Evolutionary conservation across 2,329 filamentous ascomycete genomes (phyloP), one percentile per base, ranked within the genome.

Genomic region (Arthrinium phaeospermum): DNA sequence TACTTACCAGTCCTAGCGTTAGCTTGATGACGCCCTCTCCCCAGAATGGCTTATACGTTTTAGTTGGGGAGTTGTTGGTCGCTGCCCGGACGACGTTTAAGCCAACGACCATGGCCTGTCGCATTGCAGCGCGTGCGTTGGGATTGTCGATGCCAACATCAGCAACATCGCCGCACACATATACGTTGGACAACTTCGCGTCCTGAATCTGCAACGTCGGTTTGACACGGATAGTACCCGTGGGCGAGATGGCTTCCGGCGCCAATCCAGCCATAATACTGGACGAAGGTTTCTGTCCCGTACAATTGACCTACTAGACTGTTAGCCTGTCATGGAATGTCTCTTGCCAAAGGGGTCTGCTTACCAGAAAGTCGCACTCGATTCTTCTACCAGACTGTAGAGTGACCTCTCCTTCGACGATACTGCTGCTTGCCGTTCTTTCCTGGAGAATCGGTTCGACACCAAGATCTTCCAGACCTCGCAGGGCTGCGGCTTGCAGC

Each of bases 151-250:
- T 82, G 0, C 84, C 83, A 0, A 85, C 86, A 37, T 88, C 87
- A 4, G 89, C 86, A 5, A 93, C 88, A 74, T 93, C 91, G 24
- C 91, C 91, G n/a, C 89, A 86, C 1, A 87, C 88, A 75, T 90
- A 93, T 2, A 92, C 83, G 73, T 90, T 86, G 1, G 85, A 82
- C 12, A 86, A 82, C 0, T 74, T 72, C 1, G 83, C 79, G 75
- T 89, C 86, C 10, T 80, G 77, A 19, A 93, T 82, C 73, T 92
- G 90, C 45, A 93, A 82, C 0, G 87, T 90, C 0, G 86, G 83
- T 68, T 86, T 85, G 34, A 92, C 87, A 0, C 82, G 82, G 75
- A 91, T 86, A 72, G 87, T 85, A 1, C 86, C 87, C 0, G 84
- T 85, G 3, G 79, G 74, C 0, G 86, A 84, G 71, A 90, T 83